Conservation (phyloP, 495 filamentous ascomycete genomes). For the Talaromyces borbonicus region DNA sequence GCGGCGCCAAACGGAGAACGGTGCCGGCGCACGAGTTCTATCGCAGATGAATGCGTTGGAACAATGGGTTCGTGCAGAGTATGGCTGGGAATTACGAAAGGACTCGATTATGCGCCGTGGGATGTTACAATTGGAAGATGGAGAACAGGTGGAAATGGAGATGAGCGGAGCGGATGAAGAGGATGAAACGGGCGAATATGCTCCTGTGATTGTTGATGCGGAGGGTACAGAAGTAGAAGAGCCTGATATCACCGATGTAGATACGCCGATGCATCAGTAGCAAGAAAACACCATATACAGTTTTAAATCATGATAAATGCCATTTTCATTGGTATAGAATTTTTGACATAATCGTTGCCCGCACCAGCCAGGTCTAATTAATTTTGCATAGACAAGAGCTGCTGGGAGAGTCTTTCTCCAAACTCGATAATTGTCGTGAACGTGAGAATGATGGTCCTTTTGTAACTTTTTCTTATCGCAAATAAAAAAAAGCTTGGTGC, state of each 20-base stretch:
- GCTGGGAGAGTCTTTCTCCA: not conserved
- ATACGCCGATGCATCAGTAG: slow-evolving; percentile 6
- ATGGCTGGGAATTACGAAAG: slow-evolving; percentile 55
- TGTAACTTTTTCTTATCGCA: not conserved
- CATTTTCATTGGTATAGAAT: slow-evolving; percentile 7
- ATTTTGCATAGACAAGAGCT: slow-evolving; percentile 3
- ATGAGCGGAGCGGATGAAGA: slow-evolving; percentile 65
- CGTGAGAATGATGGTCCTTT: not conserved
- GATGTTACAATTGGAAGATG: slow-evolving; percentile 68
- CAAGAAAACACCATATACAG: not conserved
- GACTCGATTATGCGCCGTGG: slow-evolving; percentile 50
- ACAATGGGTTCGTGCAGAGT: slow-evolving; percentile 42
- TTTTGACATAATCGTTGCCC: slow-evolving; percentile 9
- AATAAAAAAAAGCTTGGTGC: not conserved
- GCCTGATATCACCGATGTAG: not conserved
- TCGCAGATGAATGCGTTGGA: slow-evolving; percentile 48
- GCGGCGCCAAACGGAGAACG: slow-evolving; percentile 26
- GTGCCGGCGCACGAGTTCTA: slow-evolving; percentile 27
- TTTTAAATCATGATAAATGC: slow-evolving; percentile 7
- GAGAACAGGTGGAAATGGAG: slow-evolving; percentile 71
- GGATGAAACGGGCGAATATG: slow-evolving; percentile 79
- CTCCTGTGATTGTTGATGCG: slow-evolving; percentile 71
- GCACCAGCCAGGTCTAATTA: slow-evolving; percentile 1
- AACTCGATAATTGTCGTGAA: not conserved
- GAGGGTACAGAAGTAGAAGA: slow-evolving; percentile 10